Evolutionary conservation across 2,329 filamentous ascomycete genomes (phyloP), one percentile per base, ranked within the genome.

Genomic region (Fusarium sarcochroum): DNA sequence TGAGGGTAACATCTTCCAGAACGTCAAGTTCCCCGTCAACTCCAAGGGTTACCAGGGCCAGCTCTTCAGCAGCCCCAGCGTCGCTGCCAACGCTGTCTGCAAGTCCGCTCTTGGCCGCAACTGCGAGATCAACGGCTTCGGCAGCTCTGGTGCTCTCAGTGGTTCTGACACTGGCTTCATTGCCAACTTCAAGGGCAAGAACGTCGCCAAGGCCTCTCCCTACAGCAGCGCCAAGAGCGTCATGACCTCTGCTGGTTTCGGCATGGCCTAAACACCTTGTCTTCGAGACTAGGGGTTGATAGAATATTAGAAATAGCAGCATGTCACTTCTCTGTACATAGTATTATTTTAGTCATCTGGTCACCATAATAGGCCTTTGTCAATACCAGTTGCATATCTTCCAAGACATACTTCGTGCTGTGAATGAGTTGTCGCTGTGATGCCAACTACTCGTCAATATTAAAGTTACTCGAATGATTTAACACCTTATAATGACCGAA

Each of bases 1-100:
- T 4, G 87, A 89, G 77, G 87, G 87, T 37, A 88, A 87, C 70
- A 77, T 86, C 47, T 89, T 88, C 81, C 82, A 87, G 76, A 84
- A 86, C 69, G 82, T 89, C 54, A 74, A 76, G 15, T 77, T 78
- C 20, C 75, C 80, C 20, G 76, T 84, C 46, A 79, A 83, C 61
- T 47, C 70, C n/a, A 25, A 66, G 54, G 68, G 74, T 42, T 68
- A 69, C 60, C 54, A 64, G 25, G 80, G 80, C 37, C 57, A 75
- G 65, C 68, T 81, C 23, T 80, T 81, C 58, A 74, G 76, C 34
- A 73, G 69, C 54, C 71, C 75, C 66, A 72, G 60, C 54, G 63
- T 77, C 18, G 73, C 62, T 44, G 75, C 78, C 66, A 82, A 80
- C 71, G 68, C 76, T 17, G 73, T 72, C 44, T 87, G 86, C 80